A percentile compares a stretch with the other conserved stretches of the same genome.
Evolutionary conservation across 371 early-diverging fungal species (phyloP).

Genomic region (Basidiobolus meristosporus): DNA sequence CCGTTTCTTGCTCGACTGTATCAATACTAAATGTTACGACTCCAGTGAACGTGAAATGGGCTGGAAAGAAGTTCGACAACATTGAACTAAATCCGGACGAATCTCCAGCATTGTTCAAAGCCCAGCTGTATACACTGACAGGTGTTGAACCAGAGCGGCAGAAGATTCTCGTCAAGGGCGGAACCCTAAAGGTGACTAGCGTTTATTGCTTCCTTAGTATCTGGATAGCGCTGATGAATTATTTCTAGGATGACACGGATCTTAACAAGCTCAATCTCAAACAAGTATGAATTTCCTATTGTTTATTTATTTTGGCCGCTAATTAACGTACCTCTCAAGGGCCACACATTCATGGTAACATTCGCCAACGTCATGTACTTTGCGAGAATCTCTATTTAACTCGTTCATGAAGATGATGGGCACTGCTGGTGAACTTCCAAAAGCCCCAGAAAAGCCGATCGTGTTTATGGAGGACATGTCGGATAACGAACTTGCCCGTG

Average conservation of each 20-base stretch:
- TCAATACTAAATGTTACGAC: no score
- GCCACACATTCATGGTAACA: slow-evolving; percentile 12
- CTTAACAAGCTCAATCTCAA: slow-evolving; percentile 15
- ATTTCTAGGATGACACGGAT: slow-evolving; percentile 47
- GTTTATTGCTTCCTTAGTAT: neutral
- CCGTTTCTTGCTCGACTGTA: no score
- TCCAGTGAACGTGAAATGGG: slow-evolving; percentile 95
- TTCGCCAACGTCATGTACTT: neutral
- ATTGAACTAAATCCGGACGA: slow-evolving; percentile 62
- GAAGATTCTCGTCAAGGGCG: slow-evolving; percentile 87
- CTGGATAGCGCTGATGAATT: neutral
- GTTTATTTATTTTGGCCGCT: neutral
- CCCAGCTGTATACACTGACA: slow-evolving; percentile 78
- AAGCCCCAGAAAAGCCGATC: slow-evolving; percentile 38
- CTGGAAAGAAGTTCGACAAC: slow-evolving; percentile 66
- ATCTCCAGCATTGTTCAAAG: slow-evolving; percentile 67
- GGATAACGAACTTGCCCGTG: slow-evolving; percentile 64
- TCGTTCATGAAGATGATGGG: slow-evolving; percentile 81
- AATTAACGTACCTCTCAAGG: slow-evolving; percentile 3
- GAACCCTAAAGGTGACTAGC: slow-evolving; percentile 59
- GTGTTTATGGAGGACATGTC: slow-evolving; percentile 86
- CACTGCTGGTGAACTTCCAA: slow-evolving; percentile 73
- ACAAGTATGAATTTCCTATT: neutral
- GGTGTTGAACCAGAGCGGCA: slow-evolving; percentile 87
- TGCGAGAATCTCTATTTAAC: neutral